Evolutionary conservation across 2,329 filamentous ascomycete species (phyloP).

Genomic region (Leptographium flavum): DNA sequence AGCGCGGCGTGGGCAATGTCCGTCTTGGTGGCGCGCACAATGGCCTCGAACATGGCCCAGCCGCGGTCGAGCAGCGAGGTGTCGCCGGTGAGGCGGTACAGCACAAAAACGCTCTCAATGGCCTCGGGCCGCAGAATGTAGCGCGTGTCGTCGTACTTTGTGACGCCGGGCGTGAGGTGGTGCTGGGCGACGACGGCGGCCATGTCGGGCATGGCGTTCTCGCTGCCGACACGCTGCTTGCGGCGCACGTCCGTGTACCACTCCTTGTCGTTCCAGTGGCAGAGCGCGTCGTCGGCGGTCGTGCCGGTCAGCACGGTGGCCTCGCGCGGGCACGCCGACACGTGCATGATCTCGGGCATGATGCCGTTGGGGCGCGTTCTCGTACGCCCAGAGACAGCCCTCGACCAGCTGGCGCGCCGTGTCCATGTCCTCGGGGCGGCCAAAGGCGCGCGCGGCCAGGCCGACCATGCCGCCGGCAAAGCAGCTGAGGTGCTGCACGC

Average conservation of each 20-base stretch:
- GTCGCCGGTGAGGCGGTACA: slow-evolving; percentile 35
- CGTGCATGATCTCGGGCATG: slow-evolving; percentile 33
- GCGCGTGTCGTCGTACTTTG: slow-evolving; percentile 28
- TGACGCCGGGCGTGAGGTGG: slow-evolving; percentile 35
- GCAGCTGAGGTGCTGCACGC: slow-evolving; percentile 26
- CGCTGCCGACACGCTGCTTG: background rate
- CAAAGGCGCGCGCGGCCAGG: slow-evolving; percentile 19
- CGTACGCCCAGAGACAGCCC: slow-evolving; percentile 41
- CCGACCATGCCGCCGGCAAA: slow-evolving; percentile 30
- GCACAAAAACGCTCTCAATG: slow-evolving; percentile 37
- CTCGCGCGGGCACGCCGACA: slow-evolving; percentile 20
- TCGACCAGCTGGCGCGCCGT: slow-evolving; percentile 33
- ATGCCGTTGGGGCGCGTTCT: slow-evolving; percentile 32
- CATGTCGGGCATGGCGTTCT: slow-evolving; percentile 5
- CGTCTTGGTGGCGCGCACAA: slow-evolving; percentile 27
- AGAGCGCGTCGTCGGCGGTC: slow-evolving; percentile 20
- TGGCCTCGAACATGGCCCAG: slow-evolving; percentile 33
- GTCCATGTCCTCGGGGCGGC: slow-evolving; percentile 21
- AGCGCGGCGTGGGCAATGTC: slow-evolving; percentile 31
- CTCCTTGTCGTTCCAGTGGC: slow-evolving; percentile 18
- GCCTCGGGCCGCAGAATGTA: slow-evolving; percentile 34
- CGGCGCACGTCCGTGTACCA: slow-evolving; percentile 14
- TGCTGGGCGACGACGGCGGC: slow-evolving; percentile 13
- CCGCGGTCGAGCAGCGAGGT: slow-evolving; percentile 27
- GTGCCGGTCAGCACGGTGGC: too few species aligned